Conservation (phyloP, 2,329 filamentous ascomycete species). For the Trichoderma koningiopsis region DNA sequence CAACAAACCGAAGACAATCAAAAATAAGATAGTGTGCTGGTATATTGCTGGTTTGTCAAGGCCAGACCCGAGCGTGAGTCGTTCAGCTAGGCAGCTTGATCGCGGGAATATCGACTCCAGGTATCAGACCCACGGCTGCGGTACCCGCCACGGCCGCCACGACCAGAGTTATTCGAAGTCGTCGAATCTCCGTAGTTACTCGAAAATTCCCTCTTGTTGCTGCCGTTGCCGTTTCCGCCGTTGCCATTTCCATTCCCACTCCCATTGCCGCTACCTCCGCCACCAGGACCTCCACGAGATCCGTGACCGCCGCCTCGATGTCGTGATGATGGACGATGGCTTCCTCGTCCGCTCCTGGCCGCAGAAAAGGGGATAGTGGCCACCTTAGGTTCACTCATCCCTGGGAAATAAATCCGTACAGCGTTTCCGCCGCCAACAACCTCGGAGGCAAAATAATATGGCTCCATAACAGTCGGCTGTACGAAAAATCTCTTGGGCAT, state of each 20-base stretch:
- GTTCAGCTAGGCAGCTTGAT: constrained; percentile 24
- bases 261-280: constrained; percentile 27
- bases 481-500: constrained; percentile 56
- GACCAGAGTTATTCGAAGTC: constrained; percentile 28
- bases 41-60: neutral
- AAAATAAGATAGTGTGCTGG: neutral
- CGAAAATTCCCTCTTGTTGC: constrained; percentile 40
- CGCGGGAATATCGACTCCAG: constrained; percentile 42
- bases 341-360: constrained; percentile 38
- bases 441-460: constrained; percentile 40
- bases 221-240: constrained; percentile 35
- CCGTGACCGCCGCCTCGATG: constrained; percentile 37
- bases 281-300: constrained; percentile 32
- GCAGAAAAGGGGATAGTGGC: constrained; percentile 43
- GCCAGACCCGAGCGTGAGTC: neutral
- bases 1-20: neutral
- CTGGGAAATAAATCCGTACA: constrained; percentile 47
- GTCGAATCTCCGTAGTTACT: constrained; percentile 33
- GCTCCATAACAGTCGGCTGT: constrained; percentile 40
- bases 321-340: constrained; percentile 34
- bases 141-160: constrained; percentile 45
- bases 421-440: constrained; percentile 40
- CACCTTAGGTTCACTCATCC: constrained; percentile 43
- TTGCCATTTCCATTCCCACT: constrained; percentile 33
- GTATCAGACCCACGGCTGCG: constrained; percentile 45